Evolutionary conservation across 192 early-diverging fungal species (phyloP), one percentile per base, ranked within the genome.

Genomic region (Backusella macrospora): DNA sequence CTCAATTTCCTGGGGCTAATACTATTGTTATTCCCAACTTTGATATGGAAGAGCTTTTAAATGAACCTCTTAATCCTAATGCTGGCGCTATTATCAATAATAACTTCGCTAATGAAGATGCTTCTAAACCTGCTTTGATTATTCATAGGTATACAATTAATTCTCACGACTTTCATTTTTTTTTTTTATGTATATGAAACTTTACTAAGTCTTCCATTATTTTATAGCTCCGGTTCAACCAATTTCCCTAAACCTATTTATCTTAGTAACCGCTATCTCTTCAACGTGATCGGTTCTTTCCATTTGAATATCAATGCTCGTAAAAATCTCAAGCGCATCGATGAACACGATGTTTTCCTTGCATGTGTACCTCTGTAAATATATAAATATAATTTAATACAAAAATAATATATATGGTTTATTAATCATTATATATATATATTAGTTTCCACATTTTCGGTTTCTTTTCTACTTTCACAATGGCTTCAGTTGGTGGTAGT

Each of bases 361-460:
- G n/a, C 44, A 6, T 48, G 68, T 37, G n/a, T 16, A 18, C 68
- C 68, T n/a, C 47, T 70, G 68, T 70, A 49, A 70, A 47, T 70
- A 67, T 7, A 2, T 67, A 3, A 1, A 15, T 23, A 9, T 43
- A 37, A 15, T 14, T 49, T 14, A 1, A 48, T 37, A 16, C 5
- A 37, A 34, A 9, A 48, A 21, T 38, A 66, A 6, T n/a, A 66
- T 66, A 16, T 66, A 8, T n/a, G 10, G n/a, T 4, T 26, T 59
- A 0, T 23, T 40, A 5, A 43, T 38, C 0, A n/a, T 18, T 16
- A 45, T 9, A 21, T 21, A 6, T 4, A 5, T 16, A 21, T 68
- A 6, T 40, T 52, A 70, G 68, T n/a, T 70, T 70, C 45, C 68
- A 70, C 38, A n/a, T 49, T 34, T 49, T 49, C 49, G 68, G 68